These are phyloP conservation scores for Plantago elongata DNA, from an alignment of 257 asterid genomes.

Conservation along the genomic window DNA sequence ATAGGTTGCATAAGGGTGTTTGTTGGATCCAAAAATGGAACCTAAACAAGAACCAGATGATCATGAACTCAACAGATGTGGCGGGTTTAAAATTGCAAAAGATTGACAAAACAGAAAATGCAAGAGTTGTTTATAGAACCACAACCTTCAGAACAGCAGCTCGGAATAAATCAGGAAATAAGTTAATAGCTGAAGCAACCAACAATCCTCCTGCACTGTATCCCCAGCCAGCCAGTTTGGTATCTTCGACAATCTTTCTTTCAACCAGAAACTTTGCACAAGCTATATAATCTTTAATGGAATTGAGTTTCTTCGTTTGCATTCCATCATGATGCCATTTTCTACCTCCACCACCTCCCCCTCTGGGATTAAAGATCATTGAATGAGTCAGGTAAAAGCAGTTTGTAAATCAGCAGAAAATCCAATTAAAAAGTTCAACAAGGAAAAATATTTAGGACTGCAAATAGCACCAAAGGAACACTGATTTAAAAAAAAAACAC, in stretches of 20 bases:
- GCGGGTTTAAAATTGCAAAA: constrained; percentile 5
- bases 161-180: constrained; percentile 69
- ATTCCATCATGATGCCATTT: constrained; percentile 84
- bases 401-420: neutral
- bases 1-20: constrained; percentile 75
- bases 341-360: constrained; percentile 89
- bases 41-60: constrained; percentile 32
- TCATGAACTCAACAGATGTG: constrained; percentile 31
- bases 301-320: constrained; percentile 59
- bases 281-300: constrained; percentile 62
- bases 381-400: constrained; percentile 14
- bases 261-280: constrained; percentile 84
- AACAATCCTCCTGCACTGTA: constrained; percentile 94
- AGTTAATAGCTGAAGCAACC: constrained; percentile 90
- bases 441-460: too few relatives aligned
- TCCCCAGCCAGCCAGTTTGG: constrained; percentile 95
- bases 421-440: too few relatives aligned
- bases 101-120: neutral
- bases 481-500: too few relatives aligned
- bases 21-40: constrained; percentile 85
- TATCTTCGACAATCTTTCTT: constrained; percentile 59
- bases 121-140: neutral
- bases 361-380: constrained; percentile 52
- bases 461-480: too few relatives aligned
- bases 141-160: constrained; percentile 85